Percentiles rank a stretch among this genome's conserved stretches.
Evolutionary conservation across 345 rosid genomes (phyloP).

Genomic region (Populus ilicifolia): DNA sequence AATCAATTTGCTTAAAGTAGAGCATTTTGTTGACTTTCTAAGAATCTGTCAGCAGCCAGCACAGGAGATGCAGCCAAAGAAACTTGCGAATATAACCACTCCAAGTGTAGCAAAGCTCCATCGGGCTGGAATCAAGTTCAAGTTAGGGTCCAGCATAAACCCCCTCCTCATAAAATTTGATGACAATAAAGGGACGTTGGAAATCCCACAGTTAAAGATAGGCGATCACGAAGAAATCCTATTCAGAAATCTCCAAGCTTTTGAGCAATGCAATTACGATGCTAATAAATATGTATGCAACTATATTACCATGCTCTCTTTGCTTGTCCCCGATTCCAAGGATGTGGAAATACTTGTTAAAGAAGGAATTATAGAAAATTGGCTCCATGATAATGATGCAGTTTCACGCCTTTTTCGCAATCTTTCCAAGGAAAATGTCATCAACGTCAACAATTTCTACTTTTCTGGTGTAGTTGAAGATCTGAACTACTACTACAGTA

Average conservation of each 20-base stretch:
- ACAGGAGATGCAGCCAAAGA: background rate
- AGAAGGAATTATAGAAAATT: background rate
- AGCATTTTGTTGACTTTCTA: slow-evolving; percentile 14
- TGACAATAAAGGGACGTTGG: slow-evolving; percentile 2
- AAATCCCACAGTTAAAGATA: slow-evolving; percentile 12
- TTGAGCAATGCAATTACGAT: slow-evolving; percentile 6
- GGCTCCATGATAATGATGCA: background rate
- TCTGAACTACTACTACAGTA: slow-evolving; percentile 1
- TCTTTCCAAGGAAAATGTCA: background rate
- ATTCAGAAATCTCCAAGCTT: slow-evolving; percentile 18
- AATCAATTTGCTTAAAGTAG: background rate
- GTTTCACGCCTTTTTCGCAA: slow-evolving; percentile 9
- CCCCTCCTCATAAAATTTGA: slow-evolving; percentile 9
- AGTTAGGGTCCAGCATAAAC: background rate
- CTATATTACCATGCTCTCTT: slow-evolving; percentile 5
- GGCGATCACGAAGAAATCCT: background rate
- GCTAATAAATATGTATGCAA: background rate
- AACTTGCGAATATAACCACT: background rate
- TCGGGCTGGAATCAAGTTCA: slow-evolving; percentile 12
- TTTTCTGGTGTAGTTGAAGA: background rate
- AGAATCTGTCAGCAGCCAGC: background rate
- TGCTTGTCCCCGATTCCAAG: background rate
- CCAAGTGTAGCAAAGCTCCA: background rate
- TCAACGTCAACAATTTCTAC: background rate
- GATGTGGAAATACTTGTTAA: slow-evolving; percentile 15